Percentiles rank a stretch among this genome's conserved stretches.
Conservation (phyloP, 2,329 filamentous ascomycete genomes). For the Penicillium occitanis region DNA sequence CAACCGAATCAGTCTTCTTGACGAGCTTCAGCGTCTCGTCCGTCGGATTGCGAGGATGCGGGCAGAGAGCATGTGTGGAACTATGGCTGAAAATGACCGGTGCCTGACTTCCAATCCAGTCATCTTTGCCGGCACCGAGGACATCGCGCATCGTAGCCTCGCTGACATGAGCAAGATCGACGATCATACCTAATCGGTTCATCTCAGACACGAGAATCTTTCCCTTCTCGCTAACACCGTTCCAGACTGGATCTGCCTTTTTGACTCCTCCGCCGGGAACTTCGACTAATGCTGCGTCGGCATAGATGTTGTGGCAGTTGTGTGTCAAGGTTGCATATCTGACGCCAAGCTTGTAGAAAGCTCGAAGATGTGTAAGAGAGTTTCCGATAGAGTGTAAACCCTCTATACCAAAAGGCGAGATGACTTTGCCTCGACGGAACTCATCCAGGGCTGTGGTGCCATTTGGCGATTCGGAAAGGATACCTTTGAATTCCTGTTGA, state of each 20-base stretch:
- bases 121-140: slow-evolving; percentile 59
- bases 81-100: slow-evolving; percentile 90
- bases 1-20: slow-evolving; percentile 68
- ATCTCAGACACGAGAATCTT: slow-evolving; percentile 75
- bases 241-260: slow-evolving; percentile 43
- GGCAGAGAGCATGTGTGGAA: slow-evolving; percentile 75
- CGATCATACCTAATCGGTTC: slow-evolving; percentile 93
- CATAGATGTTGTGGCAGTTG: slow-evolving; percentile 89
- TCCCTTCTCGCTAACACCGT: slow-evolving; percentile 71
- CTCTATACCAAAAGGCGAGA: slow-evolving; percentile 78
- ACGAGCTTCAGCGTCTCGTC: slow-evolving; percentile 79
- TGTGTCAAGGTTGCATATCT: slow-evolving; percentile 88
- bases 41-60: slow-evolving; percentile 86
- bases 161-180: slow-evolving; percentile 79
- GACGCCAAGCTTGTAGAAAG: slow-evolving; percentile 75
- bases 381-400: slow-evolving; percentile 94
- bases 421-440: slow-evolving; percentile 63
- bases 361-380: slow-evolving; percentile 63
- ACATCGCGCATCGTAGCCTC: slow-evolving; percentile 84
- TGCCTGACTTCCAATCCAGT: slow-evolving; percentile 71
- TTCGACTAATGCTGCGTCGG: slow-evolving; percentile 70
- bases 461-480: slow-evolving; percentile 59
- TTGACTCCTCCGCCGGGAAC: slow-evolving; percentile 39
- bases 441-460: slow-evolving; percentile 62
- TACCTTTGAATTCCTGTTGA: slow-evolving; percentile 34